These are phyloP conservation scores for Naegleria gruberi DNA, from an alignment of 208 protist species.

Conservation along the genomic window DNA sequence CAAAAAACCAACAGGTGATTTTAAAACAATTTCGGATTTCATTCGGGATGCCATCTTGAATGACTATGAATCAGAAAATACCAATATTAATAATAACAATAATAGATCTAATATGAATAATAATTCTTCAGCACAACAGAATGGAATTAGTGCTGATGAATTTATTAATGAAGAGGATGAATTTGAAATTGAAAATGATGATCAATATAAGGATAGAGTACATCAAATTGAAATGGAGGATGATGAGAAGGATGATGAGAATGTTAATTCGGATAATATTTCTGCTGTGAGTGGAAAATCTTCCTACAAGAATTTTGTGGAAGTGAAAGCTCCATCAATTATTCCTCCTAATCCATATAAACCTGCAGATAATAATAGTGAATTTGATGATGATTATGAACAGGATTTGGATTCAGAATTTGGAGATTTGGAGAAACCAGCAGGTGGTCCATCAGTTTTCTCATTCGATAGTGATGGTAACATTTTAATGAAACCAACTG, in stretches of 20 bases:
- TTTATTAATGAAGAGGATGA: not conserved
- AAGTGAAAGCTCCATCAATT: not conserved
- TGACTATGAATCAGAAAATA: not conserved
- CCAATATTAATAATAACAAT: not conserved
- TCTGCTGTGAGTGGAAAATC: not conserved
- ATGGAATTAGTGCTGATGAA: not conserved
- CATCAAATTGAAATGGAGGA: not conserved
- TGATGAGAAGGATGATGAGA: not conserved
- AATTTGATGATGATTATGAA: slow-evolving; percentile 10
- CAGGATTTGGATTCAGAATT: no score
- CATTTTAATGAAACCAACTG: not conserved
- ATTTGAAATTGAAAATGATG: not conserved
- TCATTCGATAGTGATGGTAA: not conserved
- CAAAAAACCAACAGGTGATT: not conserved
- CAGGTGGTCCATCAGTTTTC: not conserved
- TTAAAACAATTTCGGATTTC: not conserved
- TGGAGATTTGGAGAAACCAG: not conserved
- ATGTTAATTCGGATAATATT: not conserved
- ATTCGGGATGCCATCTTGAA: not conserved
- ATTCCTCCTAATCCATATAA: not conserved
- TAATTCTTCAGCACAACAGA: not conserved
- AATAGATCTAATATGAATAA: not conserved
- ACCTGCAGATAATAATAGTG: not conserved
- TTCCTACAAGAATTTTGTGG: not conserved
- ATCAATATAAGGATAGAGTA: not conserved